Conservation (phyloP, 2,329 filamentous ascomycete genomes). For the Aspergillus viridinutans region DNA sequence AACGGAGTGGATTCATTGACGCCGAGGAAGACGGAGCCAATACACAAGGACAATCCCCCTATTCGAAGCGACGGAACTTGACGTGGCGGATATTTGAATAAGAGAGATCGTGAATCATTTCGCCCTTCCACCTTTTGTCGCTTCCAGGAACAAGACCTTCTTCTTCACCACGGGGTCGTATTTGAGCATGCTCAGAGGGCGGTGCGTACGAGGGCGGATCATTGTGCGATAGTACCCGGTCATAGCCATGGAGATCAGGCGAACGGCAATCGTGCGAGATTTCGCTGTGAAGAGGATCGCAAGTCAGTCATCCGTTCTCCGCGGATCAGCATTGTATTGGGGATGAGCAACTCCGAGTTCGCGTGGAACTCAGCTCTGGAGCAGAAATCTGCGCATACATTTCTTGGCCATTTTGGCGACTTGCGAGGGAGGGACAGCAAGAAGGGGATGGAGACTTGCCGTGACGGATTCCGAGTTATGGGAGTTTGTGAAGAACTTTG, state of each 20-base stretch:
- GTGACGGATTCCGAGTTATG: constrained; percentile 5
- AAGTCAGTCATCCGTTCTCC: background rate
- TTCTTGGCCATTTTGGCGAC: constrained; percentile 42
- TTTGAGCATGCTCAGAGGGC: constrained; percentile 94
- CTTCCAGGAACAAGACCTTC: constrained; percentile 92
- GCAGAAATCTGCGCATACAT: constrained; percentile 24
- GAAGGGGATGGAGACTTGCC: background rate
- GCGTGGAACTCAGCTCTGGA: background rate
- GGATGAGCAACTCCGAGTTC: too few relatives aligned
- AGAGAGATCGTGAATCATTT: constrained; percentile 24
- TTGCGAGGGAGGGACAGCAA: background rate
- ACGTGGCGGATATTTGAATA: background rate
- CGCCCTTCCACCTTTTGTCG: constrained; percentile 69
- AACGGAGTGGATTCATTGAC: background rate
- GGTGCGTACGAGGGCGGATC: constrained; percentile 71
- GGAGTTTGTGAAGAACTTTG: constrained; percentile 11
- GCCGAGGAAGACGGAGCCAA: background rate
- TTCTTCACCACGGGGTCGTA: constrained; percentile 97
- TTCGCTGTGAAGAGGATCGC: constrained; percentile 57
- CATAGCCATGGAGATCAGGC: constrained; percentile 96
- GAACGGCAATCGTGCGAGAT: constrained; percentile 86
- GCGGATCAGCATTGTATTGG: background rate
- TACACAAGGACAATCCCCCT: background rate
- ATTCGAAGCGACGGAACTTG: background rate
- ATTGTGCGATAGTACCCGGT: constrained; percentile 96